These are phyloP conservation scores for Phylloporus rhodoxanthus DNA, from an alignment of 768 basidiomycete genomes.

Conservation along the genomic window DNA sequence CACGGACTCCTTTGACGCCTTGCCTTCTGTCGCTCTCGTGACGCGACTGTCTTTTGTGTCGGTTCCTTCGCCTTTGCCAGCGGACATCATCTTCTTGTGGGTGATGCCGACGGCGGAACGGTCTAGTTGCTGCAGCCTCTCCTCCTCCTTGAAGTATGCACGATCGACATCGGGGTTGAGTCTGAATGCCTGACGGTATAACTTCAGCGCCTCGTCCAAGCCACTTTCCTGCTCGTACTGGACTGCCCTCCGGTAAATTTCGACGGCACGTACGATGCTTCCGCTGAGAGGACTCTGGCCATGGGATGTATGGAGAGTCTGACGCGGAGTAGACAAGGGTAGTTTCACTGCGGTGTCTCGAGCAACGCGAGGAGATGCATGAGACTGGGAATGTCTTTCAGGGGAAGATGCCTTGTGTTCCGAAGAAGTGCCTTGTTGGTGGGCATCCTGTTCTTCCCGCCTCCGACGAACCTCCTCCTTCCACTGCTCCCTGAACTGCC, in stretches of 20 bases:
- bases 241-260: constrained; percentile 65
- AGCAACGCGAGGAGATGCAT: neutral
- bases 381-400: constrained; percentile 6
- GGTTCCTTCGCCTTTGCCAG: constrained; percentile 57
- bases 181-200: constrained; percentile 80
- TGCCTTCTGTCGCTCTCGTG: constrained; percentile 50
- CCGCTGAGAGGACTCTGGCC: constrained; percentile 31
- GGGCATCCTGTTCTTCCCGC: constrained; percentile 6
- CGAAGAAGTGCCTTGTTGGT: constrained; percentile 1
- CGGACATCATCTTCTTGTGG: constrained; percentile 72
- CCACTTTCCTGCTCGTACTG: constrained; percentile 67
- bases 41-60: constrained; percentile 66
- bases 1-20: constrained; percentile 6
- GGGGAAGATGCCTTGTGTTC: constrained; percentile 2
- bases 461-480: constrained; percentile 51
- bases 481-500: constrained; percentile 69
- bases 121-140: constrained; percentile 14
- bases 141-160: constrained; percentile 57
- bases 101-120: constrained; percentile 34
- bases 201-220: constrained; percentile 64
- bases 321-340: constrained; percentile 13
- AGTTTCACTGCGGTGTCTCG: constrained; percentile 4
- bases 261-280: constrained; percentile 46
- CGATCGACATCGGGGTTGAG: constrained; percentile 72
- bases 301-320: constrained; percentile 18